phyloP scores from a whole-genome alignment of 1,284 basidiomycete genomes.

The Amylostereum areolatum region DNA sequence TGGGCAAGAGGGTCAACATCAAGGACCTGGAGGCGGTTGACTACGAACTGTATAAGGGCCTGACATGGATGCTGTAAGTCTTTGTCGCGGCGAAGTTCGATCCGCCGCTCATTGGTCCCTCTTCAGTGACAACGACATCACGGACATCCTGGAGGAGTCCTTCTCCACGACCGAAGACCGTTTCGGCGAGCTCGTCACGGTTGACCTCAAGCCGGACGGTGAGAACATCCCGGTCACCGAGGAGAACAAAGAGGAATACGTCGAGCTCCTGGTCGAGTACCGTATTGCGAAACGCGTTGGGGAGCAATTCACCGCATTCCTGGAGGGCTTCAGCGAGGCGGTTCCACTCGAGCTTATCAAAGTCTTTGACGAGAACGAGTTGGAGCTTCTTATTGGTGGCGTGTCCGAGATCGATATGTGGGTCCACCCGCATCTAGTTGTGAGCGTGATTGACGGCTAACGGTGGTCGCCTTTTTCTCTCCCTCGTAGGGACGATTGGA shows the following conservation, averaged over 20 bases:
- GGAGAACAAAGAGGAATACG: conserved; percentile 95
- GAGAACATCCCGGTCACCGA: conserved; percentile 80
- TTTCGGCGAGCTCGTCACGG: conserved; percentile 89
- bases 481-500: conserved; percentile 60
- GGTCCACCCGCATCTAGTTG: conserved; percentile 22
- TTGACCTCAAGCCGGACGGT: conserved; percentile 83
- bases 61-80: conserved; percentile 89
- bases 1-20: conserved; percentile 85
- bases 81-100: neutral
- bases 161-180: conserved; percentile 90
- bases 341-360: conserved; percentile 92
- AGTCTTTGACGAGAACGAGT: conserved; percentile 92
- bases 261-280: conserved; percentile 86
- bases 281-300: conserved; percentile 88
- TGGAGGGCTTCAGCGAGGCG: conserved; percentile 91
- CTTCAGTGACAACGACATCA: conserved; percentile 79
- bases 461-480: neutral
- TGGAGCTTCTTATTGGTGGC: conserved; percentile 89
- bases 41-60: conserved; percentile 79
- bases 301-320: conserved; percentile 95
- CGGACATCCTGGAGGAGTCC: conserved; percentile 85
- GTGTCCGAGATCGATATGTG: conserved; percentile 95
- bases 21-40: conserved; percentile 86
- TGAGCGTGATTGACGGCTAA: neutral
- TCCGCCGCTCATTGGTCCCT: conserved; percentile 10